Evolutionary conservation across 768 basidiomycete genomes (phyloP).

Genomic region (Lentinula sp.): DNA sequence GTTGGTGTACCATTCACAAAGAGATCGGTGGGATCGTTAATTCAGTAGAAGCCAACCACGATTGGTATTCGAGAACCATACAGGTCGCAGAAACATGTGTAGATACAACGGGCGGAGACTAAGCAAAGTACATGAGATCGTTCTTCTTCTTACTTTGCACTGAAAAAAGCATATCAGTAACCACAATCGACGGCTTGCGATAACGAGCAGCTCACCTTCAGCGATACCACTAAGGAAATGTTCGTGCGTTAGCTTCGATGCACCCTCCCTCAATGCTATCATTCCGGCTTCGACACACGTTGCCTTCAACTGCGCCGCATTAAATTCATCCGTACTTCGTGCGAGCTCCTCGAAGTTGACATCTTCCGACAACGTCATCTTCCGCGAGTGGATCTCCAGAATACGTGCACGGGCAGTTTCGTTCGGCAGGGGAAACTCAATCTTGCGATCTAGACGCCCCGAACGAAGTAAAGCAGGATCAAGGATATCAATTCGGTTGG

Average conservation of each 20-base stretch:
- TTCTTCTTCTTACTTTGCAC: constrained; percentile 99
- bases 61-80: neutral
- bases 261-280: constrained; percentile 94
- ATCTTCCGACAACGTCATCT: constrained; percentile 82
- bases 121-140: constrained; percentile 90
- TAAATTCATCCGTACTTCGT: constrained; percentile 96
- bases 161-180: constrained; percentile 30
- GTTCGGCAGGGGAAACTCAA: constrained; percentile 96
- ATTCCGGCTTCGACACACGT: constrained; percentile 99
- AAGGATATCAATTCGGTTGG: constrained; percentile 97
- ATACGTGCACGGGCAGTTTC: constrained; percentile 96
- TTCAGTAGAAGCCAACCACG: neutral
- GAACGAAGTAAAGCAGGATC: constrained; percentile 98
- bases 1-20: neutral
- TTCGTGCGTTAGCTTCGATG: constrained; percentile 83
- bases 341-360: constrained; percentile 98
- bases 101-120: constrained; percentile 20
- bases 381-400: constrained; percentile 93
- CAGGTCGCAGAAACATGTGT: neutral
- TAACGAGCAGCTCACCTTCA: constrained; percentile 50
- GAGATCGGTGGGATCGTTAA: neutral
- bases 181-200: neutral
- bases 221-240: constrained; percentile 93
- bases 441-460: constrained; percentile 95
- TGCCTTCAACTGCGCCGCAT: constrained; percentile 94